These are phyloP conservation scores for Striga hermonthica DNA, from an alignment of 305 asterid species.

Conservation along the genomic window DNA sequence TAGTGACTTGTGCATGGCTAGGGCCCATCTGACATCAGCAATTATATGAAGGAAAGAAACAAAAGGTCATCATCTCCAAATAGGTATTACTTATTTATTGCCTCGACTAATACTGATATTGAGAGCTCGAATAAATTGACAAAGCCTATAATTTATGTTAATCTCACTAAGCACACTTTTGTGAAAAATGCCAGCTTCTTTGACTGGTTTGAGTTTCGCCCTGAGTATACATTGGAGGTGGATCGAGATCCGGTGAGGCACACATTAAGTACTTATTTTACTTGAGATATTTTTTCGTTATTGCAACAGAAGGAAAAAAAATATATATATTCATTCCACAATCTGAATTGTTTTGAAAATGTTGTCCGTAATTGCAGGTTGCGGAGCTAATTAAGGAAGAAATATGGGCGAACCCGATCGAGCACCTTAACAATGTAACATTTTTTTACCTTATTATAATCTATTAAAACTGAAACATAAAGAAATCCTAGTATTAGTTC, in stretches of 20 bases:
- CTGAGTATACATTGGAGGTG: slow-evolving; percentile 37
- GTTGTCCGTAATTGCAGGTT: slow-evolving; percentile 44
- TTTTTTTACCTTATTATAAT: neutral
- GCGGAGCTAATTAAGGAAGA: slow-evolving; percentile 60
- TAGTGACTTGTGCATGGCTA: slow-evolving; percentile 29
- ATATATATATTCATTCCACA: neutral
- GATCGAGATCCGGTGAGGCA: slow-evolving; percentile 51
- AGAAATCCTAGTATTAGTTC: slow-evolving; percentile 12
- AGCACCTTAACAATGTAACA: slow-evolving; percentile 39
- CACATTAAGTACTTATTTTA: neutral
- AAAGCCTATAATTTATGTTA: slow-evolving; percentile 10
- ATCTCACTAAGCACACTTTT: slow-evolving; percentile 26
- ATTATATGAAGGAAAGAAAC: slow-evolving; percentile 41
- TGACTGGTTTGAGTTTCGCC: slow-evolving; percentile 53
- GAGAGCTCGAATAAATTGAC: neutral
- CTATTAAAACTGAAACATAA: neutral
- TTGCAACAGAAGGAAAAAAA: neutral
- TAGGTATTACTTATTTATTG: slow-evolving; percentile 37
- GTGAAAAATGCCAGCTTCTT: slow-evolving; percentile 54
- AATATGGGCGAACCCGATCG: slow-evolving; percentile 58
- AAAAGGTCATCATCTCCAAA: slow-evolving; percentile 42
- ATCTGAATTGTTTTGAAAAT: neutral
- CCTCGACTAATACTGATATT: slow-evolving; percentile 7
- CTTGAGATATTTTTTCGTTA: neutral
- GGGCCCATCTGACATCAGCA: slow-evolving; percentile 41